A percentile compares a stretch with the other conserved stretches of the same genome.
These are phyloP conservation scores for Triticum dicoccoides DNA, from an alignment of 176 grass and related monocot species.

Conservation along the genomic window DNA sequence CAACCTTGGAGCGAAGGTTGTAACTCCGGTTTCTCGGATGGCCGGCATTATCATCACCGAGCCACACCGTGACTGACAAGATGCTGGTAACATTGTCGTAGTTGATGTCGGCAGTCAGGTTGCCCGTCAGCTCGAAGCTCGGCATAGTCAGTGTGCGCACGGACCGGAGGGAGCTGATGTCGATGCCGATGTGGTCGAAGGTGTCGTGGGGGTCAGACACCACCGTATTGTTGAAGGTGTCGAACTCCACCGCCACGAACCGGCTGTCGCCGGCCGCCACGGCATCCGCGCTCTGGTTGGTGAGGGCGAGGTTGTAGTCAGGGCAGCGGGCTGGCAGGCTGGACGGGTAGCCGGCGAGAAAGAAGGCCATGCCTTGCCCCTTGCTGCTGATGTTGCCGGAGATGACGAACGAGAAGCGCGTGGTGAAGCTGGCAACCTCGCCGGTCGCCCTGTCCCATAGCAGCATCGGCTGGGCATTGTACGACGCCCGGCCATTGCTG, in stretches of 20 bases:
- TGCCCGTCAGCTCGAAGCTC: background rate
- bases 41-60: background rate
- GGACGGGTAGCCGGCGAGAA: background rate
- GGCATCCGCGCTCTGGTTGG: background rate
- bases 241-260: constrained; percentile 11
- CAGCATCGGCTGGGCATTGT: background rate
- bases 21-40: background rate
- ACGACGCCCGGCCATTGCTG: background rate
- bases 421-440: constrained; percentile 16
- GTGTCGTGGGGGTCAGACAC: background rate
- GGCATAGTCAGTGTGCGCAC: background rate
- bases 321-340: background rate
- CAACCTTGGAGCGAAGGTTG: background rate
- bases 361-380: constrained; percentile 20
- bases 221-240: background rate
- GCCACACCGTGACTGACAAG: background rate
- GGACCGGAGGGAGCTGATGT: background rate
- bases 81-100: background rate
- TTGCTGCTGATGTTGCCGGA: background rate
- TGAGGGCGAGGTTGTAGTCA: background rate
- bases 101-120: background rate
- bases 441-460: background rate
- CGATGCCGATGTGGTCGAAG: constrained; percentile 4
- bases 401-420: constrained; percentile 5
- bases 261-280: background rate